Evolutionary conservation across 1,284 basidiomycete genomes (phyloP).

Genomic region (Pyrrhoderma noxium): DNA sequence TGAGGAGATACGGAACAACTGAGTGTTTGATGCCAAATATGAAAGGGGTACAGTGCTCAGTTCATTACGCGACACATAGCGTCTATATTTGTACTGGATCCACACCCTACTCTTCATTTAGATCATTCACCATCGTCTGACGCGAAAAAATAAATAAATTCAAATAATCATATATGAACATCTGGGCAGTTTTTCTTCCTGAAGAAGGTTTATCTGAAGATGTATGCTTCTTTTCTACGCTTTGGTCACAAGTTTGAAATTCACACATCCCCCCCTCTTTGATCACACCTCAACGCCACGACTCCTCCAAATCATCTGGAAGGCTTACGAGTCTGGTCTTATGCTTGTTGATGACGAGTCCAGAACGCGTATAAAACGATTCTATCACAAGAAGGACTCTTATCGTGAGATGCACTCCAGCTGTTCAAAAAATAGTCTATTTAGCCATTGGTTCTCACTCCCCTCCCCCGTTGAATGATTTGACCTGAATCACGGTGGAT

Average conservation of each 20-base stretch:
- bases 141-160: background rate
- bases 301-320: slow-evolving; percentile 1
- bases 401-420: slow-evolving; percentile 46
- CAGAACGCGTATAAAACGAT: slow-evolving; percentile 47
- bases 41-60: too few relatives aligned
- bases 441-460: background rate
- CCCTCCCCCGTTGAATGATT: slow-evolving; percentile 1
- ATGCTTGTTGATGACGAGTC: slow-evolving; percentile 48
- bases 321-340: slow-evolving; percentile 57
- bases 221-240: slow-evolving; percentile 7
- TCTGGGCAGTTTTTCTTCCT: slow-evolving; percentile 41
- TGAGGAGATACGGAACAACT: too few relatives aligned
- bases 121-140: background rate
- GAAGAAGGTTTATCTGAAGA: slow-evolving; percentile 17
- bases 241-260: slow-evolving; percentile 16
- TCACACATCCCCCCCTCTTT: background rate
- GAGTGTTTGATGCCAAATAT: too few relatives aligned
- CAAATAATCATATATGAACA: slow-evolving; percentile 44
- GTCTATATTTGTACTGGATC: too few relatives aligned
- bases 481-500: background rate
- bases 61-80: too few relatives aligned
- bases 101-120: background rate
- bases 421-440: background rate
- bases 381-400: slow-evolving; percentile 63
- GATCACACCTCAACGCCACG: background rate